These are phyloP conservation scores for Taphrina betulina DNA, from an alignment of 1,139 yeast genomes.

Conservation along the genomic window DNA sequence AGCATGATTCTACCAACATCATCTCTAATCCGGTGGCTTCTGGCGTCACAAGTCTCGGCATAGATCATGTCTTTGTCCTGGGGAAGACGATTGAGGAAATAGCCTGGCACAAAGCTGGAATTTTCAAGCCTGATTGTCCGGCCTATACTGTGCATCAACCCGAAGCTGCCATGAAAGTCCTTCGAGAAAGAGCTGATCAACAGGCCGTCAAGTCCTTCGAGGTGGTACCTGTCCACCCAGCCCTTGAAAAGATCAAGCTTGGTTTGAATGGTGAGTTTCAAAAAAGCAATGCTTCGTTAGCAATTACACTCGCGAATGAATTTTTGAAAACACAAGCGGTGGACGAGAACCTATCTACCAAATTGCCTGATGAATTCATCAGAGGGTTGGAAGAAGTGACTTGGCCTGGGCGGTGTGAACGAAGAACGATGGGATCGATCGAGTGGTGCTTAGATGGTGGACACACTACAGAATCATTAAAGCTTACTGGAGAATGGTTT, in stretches of 20 bases:
- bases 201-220: slow-evolving; percentile 47
- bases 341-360: slow-evolving; percentile 42
- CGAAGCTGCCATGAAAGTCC: slow-evolving; percentile 49
- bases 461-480: slow-evolving; percentile 83
- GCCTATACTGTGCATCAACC: slow-evolving; percentile 69
- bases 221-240: slow-evolving; percentile 1
- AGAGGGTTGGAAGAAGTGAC: slow-evolving; percentile 66
- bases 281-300: slow-evolving; percentile 79
- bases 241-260: slow-evolving; percentile 57
- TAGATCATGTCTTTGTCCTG: slow-evolving; percentile 86
- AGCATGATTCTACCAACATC: slow-evolving; percentile 89
- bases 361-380: slow-evolving; percentile 57
- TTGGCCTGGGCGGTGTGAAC: slow-evolving; percentile 97
- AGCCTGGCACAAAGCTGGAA: slow-evolving; percentile 96
- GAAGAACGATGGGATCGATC: slow-evolving; percentile 53
- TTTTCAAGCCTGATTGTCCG: slow-evolving; percentile 66
- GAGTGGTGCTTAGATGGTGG: slow-evolving; percentile 94
- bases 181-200: slow-evolving; percentile 68
- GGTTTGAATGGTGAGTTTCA: slow-evolving; percentile 92
- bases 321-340: slow-evolving; percentile 58
- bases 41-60: slow-evolving; percentile 83
- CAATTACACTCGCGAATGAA: slow-evolving; percentile 66
- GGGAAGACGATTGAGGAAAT: slow-evolving; percentile 87
- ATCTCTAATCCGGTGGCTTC: slow-evolving; percentile 77
- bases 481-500: slow-evolving; percentile 81